Evolutionary conservation across 2,329 filamentous ascomycete species (phyloP).

Genomic region (Aspergillus sp.): DNA sequence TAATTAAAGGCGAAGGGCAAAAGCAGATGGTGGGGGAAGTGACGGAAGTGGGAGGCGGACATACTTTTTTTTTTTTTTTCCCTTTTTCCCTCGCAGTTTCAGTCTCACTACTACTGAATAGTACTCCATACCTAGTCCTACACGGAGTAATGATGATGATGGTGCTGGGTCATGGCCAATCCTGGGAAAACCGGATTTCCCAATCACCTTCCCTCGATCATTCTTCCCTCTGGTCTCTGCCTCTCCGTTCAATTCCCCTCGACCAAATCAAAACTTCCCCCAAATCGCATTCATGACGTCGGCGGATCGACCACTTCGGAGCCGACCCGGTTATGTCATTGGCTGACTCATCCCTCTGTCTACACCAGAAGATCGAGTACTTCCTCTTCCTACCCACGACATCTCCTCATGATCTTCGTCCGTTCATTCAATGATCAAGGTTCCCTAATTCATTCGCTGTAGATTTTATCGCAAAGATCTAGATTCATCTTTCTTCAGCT

Average conservation of each 20-base stretch:
- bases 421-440: too few relatives aligned
- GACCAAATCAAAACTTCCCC: too few relatives aligned
- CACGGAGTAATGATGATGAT: neutral
- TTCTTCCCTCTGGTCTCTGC: neutral
- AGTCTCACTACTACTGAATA: too few relatives aligned
- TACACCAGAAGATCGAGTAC: neutral
- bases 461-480: too few relatives aligned
- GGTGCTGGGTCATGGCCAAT: neutral
- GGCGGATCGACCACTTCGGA: constrained; percentile 2
- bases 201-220: neutral
- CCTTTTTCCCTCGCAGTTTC: too few relatives aligned
- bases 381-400: neutral
- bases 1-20: neutral
- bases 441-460: too few relatives aligned
- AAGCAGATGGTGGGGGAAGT: neutral
- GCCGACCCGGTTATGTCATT: neutral
- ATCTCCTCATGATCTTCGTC: too few relatives aligned
- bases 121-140: too few relatives aligned
- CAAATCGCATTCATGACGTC: constrained; percentile 2
- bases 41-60: constrained; percentile 4
- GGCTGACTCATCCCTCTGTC: neutral
- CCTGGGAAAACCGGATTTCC: neutral
- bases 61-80: too few relatives aligned
- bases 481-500: neutral
- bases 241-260: too few relatives aligned